Evolutionary conservation across 1,284 basidiomycete genomes (phyloP), one percentile per base, ranked within the genome.

Genomic region (Lignosus rhinocerotis): DNA sequence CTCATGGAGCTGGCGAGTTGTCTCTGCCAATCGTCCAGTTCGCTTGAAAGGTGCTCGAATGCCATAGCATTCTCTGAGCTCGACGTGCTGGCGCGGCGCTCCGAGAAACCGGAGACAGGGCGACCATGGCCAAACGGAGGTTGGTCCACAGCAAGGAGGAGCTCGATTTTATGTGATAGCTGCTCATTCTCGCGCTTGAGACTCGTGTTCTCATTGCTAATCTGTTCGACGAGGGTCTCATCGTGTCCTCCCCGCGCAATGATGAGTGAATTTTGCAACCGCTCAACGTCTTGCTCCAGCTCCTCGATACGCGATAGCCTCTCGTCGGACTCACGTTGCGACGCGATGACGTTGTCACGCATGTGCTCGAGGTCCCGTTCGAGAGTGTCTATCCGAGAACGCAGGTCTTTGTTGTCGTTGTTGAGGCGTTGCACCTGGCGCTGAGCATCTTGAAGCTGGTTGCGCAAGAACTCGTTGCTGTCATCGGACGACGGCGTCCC

Each of bases 111-210:
- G 21, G 88, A 91, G 57, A 87, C 75, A 32, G 86, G 88, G 57
- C 86, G 78, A 51, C 79, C 80, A 49, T 77, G 76, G 36, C 82
- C 82, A 67, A 87, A 92, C 3, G 82, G 77, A 32, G 88, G 83
- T 65, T 91, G 88, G 68, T 94, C 90, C 42, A 90, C 89, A 68
- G 92, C 92, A 52, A 94, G 81, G n/a, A 94, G 78, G 46, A 94
- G 79, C 60, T 86, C 88, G 65, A 94, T 92, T 79, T 93, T 93
- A 73, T 92, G 91, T 25, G 88, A 88, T 53, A 95, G 81, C 67
- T 91, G 83, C 68, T 92, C 88, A 70, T 94, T 93, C 73, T 95
- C 93, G 59, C 84, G 84, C 71, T 88, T 86, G 58, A 94, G 83
- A 44, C 78, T 81, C 34, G 83, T 79, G 71, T 93, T 93, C 73